These are phyloP conservation scores for Eucalyptus marginata DNA, from an alignment of 345 rosid species.

Conservation along the genomic window DNA sequence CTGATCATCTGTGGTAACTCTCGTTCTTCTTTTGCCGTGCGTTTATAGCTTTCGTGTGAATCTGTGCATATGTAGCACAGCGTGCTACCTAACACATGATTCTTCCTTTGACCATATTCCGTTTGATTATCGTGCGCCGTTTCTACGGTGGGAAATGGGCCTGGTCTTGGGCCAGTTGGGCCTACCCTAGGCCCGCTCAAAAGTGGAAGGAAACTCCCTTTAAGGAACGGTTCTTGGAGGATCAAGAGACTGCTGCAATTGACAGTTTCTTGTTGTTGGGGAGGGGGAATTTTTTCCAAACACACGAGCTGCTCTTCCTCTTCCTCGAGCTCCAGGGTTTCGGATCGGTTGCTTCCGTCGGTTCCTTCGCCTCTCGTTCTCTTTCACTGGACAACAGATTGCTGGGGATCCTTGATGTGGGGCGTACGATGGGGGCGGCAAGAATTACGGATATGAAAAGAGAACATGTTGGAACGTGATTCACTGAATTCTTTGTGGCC, in stretches of 20 bases:
- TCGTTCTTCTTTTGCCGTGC: background rate
- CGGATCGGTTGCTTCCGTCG: background rate
- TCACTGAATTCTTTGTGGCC: background rate
- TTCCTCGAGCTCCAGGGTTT: background rate
- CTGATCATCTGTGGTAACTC: background rate
- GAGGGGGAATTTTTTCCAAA: background rate
- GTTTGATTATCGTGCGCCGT: background rate
- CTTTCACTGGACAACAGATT: background rate
- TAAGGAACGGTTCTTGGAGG: background rate
- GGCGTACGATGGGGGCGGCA: background rate
- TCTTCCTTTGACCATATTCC: background rate
- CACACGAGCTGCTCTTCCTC: background rate
- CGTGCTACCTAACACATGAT: background rate
- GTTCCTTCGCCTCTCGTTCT: background rate
- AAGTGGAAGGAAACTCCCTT: background rate
- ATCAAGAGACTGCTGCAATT: background rate
- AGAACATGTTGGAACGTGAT: background rate
- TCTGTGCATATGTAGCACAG: background rate
- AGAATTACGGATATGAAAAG: background rate
- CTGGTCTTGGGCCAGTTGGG: background rate
- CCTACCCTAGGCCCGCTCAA: background rate
- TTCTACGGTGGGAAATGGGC: background rate
- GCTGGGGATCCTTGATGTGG: background rate
- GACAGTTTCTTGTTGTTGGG: background rate
- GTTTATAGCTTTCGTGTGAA: background rate